Conservation (phyloP, 2,329 filamentous ascomycete genomes). For the Cadophora malorum region DNA sequence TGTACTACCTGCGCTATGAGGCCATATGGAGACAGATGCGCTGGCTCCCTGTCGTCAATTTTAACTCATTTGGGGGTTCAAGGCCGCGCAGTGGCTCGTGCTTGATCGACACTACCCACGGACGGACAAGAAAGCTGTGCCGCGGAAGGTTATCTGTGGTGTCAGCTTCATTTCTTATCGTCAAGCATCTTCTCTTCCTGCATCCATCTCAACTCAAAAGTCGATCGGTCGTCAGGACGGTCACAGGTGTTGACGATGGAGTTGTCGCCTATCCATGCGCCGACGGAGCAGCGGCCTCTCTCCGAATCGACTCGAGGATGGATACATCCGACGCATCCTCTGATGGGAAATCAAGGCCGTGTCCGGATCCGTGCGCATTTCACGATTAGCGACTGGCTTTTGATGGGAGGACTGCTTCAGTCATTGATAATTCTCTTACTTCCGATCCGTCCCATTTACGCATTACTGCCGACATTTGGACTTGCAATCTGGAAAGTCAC, state of each 20-base stretch:
- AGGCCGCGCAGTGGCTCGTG: conserved; percentile 1
- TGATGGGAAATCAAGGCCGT: conserved; percentile 24
- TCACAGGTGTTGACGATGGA: conserved; percentile 12
- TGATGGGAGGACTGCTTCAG: conserved; percentile 26
- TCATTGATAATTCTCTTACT: conserved; percentile 21
- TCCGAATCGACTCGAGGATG: conserved; percentile 25
- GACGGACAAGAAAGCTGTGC: background rate
- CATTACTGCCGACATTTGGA: conserved; percentile 23
- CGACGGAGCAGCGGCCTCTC: conserved; percentile 9
- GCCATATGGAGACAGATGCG: background rate
- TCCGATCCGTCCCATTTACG: conserved; percentile 6
- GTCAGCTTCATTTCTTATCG: background rate
- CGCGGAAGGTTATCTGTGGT: background rate
- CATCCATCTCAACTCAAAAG: background rate
- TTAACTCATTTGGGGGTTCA: background rate
- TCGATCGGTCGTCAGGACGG: background rate
- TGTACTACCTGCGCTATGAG: background rate
- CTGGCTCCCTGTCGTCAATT: background rate
- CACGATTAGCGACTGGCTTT: conserved; percentile 28
- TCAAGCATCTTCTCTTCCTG: background rate
- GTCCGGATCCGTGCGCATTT: conserved; percentile 24
- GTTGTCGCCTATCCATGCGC: conserved; percentile 15
- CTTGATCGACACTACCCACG: background rate
- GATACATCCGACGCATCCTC: conserved; percentile 21
- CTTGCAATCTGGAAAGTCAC: conserved; percentile 24